These are phyloP conservation scores for Galerina marginata DNA, from an alignment of 768 basidiomycete genomes.

Conservation along the genomic window DNA sequence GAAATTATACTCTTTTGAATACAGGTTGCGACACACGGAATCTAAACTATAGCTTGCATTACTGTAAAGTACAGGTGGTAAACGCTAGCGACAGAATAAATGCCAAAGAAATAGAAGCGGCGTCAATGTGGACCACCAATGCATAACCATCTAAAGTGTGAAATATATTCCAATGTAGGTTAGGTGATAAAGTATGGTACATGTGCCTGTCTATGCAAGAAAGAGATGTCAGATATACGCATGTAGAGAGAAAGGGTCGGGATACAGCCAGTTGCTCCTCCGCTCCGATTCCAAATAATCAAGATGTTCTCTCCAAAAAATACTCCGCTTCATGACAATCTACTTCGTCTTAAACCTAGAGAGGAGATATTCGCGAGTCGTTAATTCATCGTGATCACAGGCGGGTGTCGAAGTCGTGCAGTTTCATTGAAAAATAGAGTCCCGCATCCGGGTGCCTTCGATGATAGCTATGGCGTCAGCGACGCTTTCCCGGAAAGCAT, in stretches of 20 bases:
- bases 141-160: no score
- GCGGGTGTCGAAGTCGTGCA: background rate
- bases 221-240: background rate
- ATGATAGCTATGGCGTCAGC: slow-evolving; percentile 56
- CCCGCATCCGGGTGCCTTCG: slow-evolving; percentile 29
- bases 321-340: no score
- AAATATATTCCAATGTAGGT: no score
- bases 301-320: no score
- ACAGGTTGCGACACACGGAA: no score
- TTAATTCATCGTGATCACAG: background rate
- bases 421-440: slow-evolving; percentile 14
- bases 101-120: no score
- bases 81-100: no score
- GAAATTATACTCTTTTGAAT: no score
- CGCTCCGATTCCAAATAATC: no score
- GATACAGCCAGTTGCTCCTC: background rate
- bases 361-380: background rate
- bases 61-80: no score
- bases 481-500: slow-evolving; percentile 55
- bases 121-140: no score
- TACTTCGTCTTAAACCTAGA: background rate
- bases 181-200: background rate
- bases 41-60: no score
- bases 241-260: background rate
- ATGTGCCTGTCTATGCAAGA: background rate